Evolutionary conservation across 73 alveolate genomes (phyloP), one percentile per base, ranked within the genome.

Genomic region (Paramecium bursaria): DNA sequence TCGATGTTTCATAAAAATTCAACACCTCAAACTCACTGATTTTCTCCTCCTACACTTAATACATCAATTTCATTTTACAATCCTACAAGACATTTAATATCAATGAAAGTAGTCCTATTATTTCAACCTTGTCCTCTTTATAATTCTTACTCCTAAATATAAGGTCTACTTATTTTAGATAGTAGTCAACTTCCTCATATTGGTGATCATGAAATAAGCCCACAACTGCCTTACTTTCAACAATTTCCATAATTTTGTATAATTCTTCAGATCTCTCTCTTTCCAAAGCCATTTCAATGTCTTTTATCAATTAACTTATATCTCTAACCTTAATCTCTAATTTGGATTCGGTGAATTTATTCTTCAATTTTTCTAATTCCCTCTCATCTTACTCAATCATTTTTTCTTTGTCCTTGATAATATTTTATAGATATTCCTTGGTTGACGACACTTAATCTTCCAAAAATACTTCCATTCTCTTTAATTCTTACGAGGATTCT

Each of bases 381-480:
- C 19, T 67, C 6, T 25, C 21, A 67, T 67, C 82, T 39, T 67
- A 42, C 22, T 67, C 82, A 14, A 67, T 5, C 57, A 67, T 39
- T 30, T 67, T 67, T 15, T 67, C 82, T 19, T 67, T 67, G 22
- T 67, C 82, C n/a, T 67, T 67, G 17, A 67, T 67, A 53, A 67
- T 31, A 6, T 67, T 67, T 42, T 31, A 39, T 7, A 67, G 35
- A 47, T 35, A 67, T 39, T 19, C 3, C n/a, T n/a, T n/a, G n/a
- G n/a, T n/a, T n/a, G n/a, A n/a, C n/a, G n/a, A n/a, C n/a, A n/a
- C n/a, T n/a, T n/a, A n/a, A n/a, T n/a, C n/a, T n/a, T n/a, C n/a
- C n/a, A n/a, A n/a, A n/a, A n/a, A n/a, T n/a, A n/a, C n/a, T n/a
- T n/a, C n/a, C n/a, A n/a, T n/a, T n/a, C n/a, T n/a, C n/a, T n/a